Base-by-base conservation (phyloP, 768 basidiomycete species). In the Clavulina sp. region DNA sequence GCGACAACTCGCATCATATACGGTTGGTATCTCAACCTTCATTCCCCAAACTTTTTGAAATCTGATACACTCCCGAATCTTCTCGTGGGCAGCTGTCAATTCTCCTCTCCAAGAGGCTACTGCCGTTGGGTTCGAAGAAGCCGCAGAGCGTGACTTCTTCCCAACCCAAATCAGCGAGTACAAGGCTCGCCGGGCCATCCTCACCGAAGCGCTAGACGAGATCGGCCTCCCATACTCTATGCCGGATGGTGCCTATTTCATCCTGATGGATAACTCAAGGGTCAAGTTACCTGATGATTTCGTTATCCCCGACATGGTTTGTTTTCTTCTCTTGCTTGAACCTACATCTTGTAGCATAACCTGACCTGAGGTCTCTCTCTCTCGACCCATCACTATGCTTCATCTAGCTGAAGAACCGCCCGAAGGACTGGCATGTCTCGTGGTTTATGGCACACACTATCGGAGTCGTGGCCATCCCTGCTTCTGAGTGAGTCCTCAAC, bases 101-200 rank as follows among this genome's bases (percentile, higher is more conserved):
- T 88, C 89, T 2, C 93, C 92, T 3, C 68, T 95, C 52, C 93
- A 97, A 65, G 93, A 96, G 67, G 93, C 92, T 13, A 80, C 79
- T 16, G 92, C 93, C 3, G 71, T 73, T n/a, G 91, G 88, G 21
- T 71, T 96, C n/a, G 93, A 93, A 63, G 71, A 83, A 58, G 88
- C 80, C 1, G 66, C 66, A 19, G 66, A 81, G 58, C 75, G 75
- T 50, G 62, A 70, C 26, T 97, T 86, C 70, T 89, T 93, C 58
- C 77, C 76, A 58, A 76, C 64, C 3, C 89, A 96, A 60, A 62
- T 74, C 7, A 60, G 65, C 16, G 84, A 91, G 62, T 97, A 97
- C 64, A 65, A 71, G n/a, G 89, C 85, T 63, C 72, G 93, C 52
- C 76, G 89, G 7, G 63, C 72, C 16, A 68, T 91, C n/a, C 68